Conservation (phyloP, 2,329 filamentous ascomycete genomes). For the Phyllosticta citrichinensis region DNA sequence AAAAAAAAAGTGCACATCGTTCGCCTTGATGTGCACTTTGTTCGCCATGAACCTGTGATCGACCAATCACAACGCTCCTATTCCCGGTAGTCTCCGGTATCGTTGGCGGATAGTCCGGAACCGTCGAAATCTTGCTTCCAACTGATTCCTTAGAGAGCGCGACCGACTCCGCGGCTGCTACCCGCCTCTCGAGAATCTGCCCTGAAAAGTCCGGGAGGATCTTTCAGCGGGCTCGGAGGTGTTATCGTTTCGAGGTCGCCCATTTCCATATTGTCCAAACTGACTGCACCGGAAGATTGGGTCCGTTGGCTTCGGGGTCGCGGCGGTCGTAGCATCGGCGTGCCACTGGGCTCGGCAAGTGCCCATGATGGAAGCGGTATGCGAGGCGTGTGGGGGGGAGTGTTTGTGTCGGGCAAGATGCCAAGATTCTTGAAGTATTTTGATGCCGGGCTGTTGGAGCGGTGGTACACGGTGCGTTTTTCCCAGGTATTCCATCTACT, state of each 20-base stretch:
- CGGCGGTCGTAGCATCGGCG: background rate
- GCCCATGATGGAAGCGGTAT: background rate
- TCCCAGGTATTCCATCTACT: constrained; percentile 8
- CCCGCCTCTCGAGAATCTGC: background rate
- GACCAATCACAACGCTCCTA: background rate
- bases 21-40: background rate
- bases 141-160: background rate
- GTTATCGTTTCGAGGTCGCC: background rate
- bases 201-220: background rate
- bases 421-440: background rate
- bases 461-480: background rate
- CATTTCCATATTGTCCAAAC: background rate
- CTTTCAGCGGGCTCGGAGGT: background rate
- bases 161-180: background rate
- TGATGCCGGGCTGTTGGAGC: background rate
- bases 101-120: background rate
- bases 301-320: background rate
- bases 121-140: background rate
- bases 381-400: background rate
- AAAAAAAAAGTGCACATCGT: background rate
- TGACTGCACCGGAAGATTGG: background rate
- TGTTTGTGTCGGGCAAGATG: background rate
- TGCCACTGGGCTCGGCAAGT: background rate
- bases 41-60: background rate
- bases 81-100: background rate